Percentiles rank a stretch among this genome's conserved stretches.
Evolutionary conservation across 176 grass and related monocot species (phyloP).

Genomic region (Tuctoria greenei): DNA sequence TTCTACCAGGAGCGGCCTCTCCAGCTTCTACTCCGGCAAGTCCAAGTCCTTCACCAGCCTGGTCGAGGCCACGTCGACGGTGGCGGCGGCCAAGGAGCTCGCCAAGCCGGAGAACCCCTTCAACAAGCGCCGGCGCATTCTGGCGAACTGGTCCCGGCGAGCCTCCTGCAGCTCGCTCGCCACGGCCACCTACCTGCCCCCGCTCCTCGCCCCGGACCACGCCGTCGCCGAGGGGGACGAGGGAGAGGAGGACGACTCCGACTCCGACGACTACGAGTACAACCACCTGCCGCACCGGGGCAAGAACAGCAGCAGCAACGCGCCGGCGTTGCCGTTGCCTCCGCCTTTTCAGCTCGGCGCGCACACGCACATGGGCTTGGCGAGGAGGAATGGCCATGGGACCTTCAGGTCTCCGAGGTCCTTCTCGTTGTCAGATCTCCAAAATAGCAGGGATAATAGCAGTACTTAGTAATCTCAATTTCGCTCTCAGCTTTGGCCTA

Average conservation of each 20-base stretch:
- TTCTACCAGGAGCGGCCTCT: conserved; percentile 65
- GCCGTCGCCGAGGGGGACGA: conserved; percentile 57
- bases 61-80: conserved; percentile 46
- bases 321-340: conserved; percentile 53
- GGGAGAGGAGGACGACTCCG: conserved; percentile 44
- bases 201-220: conserved; percentile 45
- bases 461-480: conserved; percentile 29
- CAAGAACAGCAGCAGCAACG: conserved; percentile 39
- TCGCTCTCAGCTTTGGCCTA: conserved; percentile 20
- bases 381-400: conserved; percentile 25
- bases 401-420: conserved; percentile 57
- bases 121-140: conserved; percentile 82
- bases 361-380: conserved; percentile 14
- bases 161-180: conserved; percentile 69
- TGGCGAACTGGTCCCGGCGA: conserved; percentile 54
- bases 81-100: conserved; percentile 47
- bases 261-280: not conserved
- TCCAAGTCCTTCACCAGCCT: conserved; percentile 80
- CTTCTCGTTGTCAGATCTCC: conserved; percentile 73
- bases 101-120: conserved; percentile 82
- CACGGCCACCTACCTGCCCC: conserved; percentile 49
- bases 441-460: not conserved
- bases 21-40: conserved; percentile 83
- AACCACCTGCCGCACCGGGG: conserved; percentile 10
- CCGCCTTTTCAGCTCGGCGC: conserved; percentile 18